Percentiles rank a stretch among this genome's conserved stretches.
phyloP scores from a whole-genome alignment of 768 basidiomycete genomes.

The Psilocybe tampanensis region DNA sequence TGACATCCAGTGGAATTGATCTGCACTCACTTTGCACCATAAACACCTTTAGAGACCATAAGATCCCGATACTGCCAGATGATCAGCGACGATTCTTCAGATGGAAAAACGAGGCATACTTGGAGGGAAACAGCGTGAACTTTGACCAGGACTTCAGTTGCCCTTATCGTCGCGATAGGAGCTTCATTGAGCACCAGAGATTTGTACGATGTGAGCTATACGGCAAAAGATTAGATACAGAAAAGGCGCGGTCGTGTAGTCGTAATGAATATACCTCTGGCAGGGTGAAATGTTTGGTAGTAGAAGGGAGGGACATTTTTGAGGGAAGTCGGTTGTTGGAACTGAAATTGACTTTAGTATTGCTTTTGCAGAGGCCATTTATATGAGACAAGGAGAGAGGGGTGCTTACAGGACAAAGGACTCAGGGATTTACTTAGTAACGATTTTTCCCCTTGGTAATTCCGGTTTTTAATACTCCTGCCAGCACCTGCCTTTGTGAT shows the following conservation, averaged over 20 bases:
- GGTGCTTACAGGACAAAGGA: too few species aligned
- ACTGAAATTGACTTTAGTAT: not conserved
- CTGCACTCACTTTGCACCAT: constrained; percentile 31
- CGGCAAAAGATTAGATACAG: not conserved
- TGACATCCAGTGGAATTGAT: not conserved
- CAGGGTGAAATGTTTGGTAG: constrained; percentile 16
- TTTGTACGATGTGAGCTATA: constrained; percentile 23
- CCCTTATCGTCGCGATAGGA: constrained; percentile 32
- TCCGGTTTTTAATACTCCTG: not conserved
- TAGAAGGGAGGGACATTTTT: constrained; percentile 1
- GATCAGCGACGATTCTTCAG: not conserved
- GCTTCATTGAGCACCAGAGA: constrained; percentile 29
- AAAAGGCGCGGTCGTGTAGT: not conserved
- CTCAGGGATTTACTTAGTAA: not conserved
- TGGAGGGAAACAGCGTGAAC: constrained; percentile 61
- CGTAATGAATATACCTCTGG: constrained; percentile 21
- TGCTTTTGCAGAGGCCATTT: too few species aligned
- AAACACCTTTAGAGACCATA: constrained; percentile 40
- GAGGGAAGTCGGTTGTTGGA: not conserved
- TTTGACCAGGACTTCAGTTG: constrained; percentile 57
- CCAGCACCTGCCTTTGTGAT: too few species aligned
- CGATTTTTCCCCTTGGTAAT: not conserved
- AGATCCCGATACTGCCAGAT: constrained; percentile 52
- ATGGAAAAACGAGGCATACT: constrained; percentile 27
- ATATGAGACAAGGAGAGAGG: too few species aligned